Evolutionary conservation across 2,329 filamentous ascomycete species (phyloP).

Genomic region (Aspergillus luchuensis): DNA sequence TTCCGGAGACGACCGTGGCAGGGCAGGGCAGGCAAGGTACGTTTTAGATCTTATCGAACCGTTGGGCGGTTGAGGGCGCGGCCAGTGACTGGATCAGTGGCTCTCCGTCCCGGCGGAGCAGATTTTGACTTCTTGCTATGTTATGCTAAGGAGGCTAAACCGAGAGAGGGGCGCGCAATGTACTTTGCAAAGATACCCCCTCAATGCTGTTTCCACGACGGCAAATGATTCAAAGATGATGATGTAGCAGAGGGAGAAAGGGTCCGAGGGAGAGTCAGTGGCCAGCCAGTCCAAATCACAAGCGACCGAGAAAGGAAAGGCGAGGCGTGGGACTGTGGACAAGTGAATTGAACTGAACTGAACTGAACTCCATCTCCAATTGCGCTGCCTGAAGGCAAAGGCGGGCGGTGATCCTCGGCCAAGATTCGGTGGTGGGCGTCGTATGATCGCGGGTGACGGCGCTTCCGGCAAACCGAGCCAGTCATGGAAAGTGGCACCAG

Average conservation of each 20-base stretch:
- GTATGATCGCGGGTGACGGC: slow-evolving; percentile 37
- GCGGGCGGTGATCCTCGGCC: slow-evolving; percentile 10
- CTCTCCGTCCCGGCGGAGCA: slow-evolving; percentile 10
- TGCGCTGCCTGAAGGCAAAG: neutral
- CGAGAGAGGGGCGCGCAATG: too few species aligned
- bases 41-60: slow-evolving; percentile 17
- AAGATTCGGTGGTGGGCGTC: slow-evolving; percentile 20
- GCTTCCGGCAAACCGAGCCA: slow-evolving; percentile 30
- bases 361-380: neutral
- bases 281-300: neutral
- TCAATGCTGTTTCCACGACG: neutral
- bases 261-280: neutral
- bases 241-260: neutral
- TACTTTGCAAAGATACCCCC: neutral
- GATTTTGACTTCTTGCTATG: slow-evolving; percentile 1
- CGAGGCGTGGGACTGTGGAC: neutral
- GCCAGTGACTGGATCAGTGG: slow-evolving; percentile 6
- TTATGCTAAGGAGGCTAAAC: too few species aligned
- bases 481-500: neutral
- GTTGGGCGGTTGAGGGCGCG: slow-evolving; percentile 19
- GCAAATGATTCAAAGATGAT: neutral
- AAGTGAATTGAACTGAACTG: neutral
- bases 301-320: neutral
- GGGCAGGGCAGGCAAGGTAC: neutral
- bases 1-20: neutral